Percentiles rank a stretch among this genome's conserved stretches.
These are phyloP conservation scores for Nigrospora oryzae DNA, from an alignment of 2,329 filamentous ascomycete genomes.

Conservation along the genomic window DNA sequence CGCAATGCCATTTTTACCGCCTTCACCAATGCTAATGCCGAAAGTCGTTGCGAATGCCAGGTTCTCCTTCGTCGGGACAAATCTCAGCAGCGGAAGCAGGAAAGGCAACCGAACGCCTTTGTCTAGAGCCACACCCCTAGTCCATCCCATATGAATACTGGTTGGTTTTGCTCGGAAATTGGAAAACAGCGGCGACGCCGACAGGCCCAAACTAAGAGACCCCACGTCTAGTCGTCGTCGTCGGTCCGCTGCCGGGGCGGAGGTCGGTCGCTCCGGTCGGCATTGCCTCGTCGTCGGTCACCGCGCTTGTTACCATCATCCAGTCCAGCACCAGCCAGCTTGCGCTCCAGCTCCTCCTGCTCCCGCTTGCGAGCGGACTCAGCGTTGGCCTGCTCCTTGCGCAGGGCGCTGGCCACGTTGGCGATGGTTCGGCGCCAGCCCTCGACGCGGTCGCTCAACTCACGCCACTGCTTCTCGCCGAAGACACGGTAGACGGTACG, in stretches of 20 bases:
- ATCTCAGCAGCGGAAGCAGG: too few species aligned
- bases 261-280: conserved; percentile 18
- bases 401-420: conserved; percentile 70
- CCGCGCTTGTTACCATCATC: conserved; percentile 25
- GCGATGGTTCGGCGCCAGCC: conserved; percentile 81
- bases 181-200: too few species aligned
- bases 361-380: conserved; percentile 71
- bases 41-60: too few species aligned
- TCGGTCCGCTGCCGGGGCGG: conserved; percentile 40
- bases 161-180: too few species aligned
- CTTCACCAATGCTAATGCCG: too few species aligned
- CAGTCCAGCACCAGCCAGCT: conserved; percentile 38
- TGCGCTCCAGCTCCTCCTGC: conserved; percentile 61
- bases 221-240: conserved; percentile 42
- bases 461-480: conserved; percentile 95
- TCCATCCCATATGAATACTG: too few species aligned
- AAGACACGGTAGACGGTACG: conserved; percentile 95
- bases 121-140: too few species aligned
- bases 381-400: conserved; percentile 73
- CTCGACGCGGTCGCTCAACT: conserved; percentile 83
- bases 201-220: not conserved
- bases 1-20: not conserved
- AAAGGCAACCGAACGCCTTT: too few species aligned
- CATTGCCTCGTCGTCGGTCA: conserved; percentile 15
- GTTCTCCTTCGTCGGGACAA: too few species aligned